Conservation (phyloP, 2,329 filamentous ascomycete genomes). For the Helminthosporium solani region DNA sequence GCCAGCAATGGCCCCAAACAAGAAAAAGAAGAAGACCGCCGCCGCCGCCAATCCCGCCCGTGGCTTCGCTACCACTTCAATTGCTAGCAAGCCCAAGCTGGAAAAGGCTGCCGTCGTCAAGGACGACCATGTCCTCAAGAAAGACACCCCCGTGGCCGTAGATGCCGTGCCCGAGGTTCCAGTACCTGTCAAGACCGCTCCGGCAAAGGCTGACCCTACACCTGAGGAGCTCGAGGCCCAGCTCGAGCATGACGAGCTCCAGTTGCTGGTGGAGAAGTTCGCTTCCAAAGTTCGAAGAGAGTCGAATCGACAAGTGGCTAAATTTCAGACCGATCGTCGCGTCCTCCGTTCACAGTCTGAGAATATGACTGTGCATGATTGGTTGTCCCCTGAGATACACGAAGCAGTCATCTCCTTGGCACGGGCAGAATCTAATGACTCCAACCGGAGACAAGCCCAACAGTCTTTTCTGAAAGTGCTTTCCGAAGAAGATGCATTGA, state of each 20-base stretch:
- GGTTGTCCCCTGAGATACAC: conserved; percentile 78
- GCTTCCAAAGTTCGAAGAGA: conserved; percentile 77
- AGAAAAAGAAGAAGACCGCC: conserved; percentile 90
- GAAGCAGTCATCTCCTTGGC: conserved; percentile 75
- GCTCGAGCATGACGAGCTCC: conserved; percentile 86
- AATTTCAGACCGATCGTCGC: conserved; percentile 82
- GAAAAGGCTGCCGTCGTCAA: conserved; percentile 26
- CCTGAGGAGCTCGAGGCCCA: conserved; percentile 89
- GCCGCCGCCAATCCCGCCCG: conserved; percentile 80
- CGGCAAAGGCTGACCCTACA: conserved; percentile 53
- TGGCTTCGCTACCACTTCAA: conserved; percentile 90
- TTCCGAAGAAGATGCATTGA: conserved; percentile 74
- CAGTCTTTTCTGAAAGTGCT: conserved; percentile 45
- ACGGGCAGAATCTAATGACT: conserved; percentile 59
- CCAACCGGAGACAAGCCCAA: conserved; percentile 49
- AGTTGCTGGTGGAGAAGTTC: conserved; percentile 82
- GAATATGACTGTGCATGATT: conserved; percentile 69
- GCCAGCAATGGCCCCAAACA: conserved; percentile 62
- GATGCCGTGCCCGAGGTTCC: conserved; percentile 17
- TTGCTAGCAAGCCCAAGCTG: conserved; percentile 75
- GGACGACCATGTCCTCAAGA: conserved; percentile 11
- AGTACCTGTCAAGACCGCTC: conserved; percentile 10
- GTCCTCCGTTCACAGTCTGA: conserved; percentile 78
- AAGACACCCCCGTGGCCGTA: conserved; percentile 3
- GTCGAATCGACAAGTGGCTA: conserved; percentile 70